Evolutionary conservation across 2,329 filamentous ascomycete genomes (phyloP).

Genomic region (Alternaria postmessia): DNA sequence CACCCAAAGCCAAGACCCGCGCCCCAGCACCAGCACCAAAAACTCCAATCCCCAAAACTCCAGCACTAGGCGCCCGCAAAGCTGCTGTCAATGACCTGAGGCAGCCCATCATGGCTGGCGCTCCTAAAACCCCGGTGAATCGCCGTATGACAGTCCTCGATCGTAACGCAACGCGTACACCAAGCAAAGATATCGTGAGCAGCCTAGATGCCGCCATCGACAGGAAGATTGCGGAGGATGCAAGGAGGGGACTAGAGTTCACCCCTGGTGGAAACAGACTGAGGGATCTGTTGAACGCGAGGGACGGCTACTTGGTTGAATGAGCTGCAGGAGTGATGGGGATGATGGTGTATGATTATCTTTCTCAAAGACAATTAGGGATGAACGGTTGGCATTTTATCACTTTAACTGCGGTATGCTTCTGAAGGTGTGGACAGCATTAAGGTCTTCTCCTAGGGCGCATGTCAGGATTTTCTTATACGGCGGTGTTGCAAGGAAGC

Average conservation of each 20-base stretch:
- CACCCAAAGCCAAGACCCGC: constrained; percentile 1
- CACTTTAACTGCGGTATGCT: not conserved
- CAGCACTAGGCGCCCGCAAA: not conserved
- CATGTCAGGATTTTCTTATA: not conserved
- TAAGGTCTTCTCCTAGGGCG: not conserved
- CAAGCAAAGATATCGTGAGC: constrained; percentile 32
- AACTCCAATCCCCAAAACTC: not conserved
- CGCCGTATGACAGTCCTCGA: constrained; percentile 11
- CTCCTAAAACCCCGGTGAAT: not conserved
- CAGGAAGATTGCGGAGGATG: constrained; percentile 34
- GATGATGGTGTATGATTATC: not conserved
- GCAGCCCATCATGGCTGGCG: not conserved
- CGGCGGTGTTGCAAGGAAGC: not conserved
- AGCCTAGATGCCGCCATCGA: constrained; percentile 38
- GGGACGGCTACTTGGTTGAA: not conserved
- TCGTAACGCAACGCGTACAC: constrained; percentile 28
- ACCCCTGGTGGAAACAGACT: constrained; percentile 23
- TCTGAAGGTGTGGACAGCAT: not conserved
- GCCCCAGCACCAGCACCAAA: not conserved
- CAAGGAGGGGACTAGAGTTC: constrained; percentile 18
- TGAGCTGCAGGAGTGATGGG: not conserved
- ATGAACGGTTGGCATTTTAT: not conserved
- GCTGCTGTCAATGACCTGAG: not conserved
- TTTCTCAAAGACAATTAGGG: no score
- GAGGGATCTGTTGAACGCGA: constrained; percentile 20